Evolutionary conservation across 1,139 yeast species (phyloP).

Genomic region (Kazachstania sp.): DNA sequence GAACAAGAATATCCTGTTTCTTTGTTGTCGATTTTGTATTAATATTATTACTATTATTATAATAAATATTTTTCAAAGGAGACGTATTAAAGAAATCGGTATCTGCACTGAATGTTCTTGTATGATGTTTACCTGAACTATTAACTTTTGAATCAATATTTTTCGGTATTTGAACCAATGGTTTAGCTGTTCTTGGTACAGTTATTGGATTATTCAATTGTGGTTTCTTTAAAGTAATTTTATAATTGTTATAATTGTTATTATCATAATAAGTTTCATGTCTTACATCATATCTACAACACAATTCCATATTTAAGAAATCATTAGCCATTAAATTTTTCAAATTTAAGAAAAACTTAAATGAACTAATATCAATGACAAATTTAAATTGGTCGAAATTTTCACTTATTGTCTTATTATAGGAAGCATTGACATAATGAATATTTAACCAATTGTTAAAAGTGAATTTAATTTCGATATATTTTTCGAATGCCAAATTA

Average conservation of each 20-base stretch:
- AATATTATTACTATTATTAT: not conserved
- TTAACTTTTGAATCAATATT: not conserved
- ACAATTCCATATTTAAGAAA: constrained; percentile 19
- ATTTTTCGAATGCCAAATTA: constrained; percentile 28
- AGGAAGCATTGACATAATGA: constrained; percentile 25
- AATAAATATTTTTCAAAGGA: constrained; percentile 2
- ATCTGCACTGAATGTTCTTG: constrained; percentile 3
- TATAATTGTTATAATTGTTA: constrained; percentile 28
- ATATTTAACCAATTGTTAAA: constrained; percentile 28
- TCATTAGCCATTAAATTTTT: constrained; percentile 15
- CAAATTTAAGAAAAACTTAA: constrained; percentile 28
- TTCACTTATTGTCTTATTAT: constrained; percentile 19
- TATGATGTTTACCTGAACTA: not conserved
- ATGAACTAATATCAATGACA: constrained; percentile 22
- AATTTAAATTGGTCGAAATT: constrained; percentile 26
- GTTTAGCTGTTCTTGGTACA: not conserved
- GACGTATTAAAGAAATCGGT: constrained; percentile 5
- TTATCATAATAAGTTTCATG: constrained; percentile 30
- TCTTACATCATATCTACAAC: constrained; percentile 30
- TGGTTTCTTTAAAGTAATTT: constrained; percentile 3
- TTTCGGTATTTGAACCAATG: not conserved
- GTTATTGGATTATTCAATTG: not conserved
- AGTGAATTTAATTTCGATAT: constrained; percentile 27
- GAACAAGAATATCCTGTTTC: not conserved
- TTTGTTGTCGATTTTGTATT: not conserved